Percentiles rank a stretch among this genome's conserved stretches.
These are phyloP conservation scores for Penicillium manginii DNA, from an alignment of 495 filamentous ascomycete species.

Conservation along the genomic window DNA sequence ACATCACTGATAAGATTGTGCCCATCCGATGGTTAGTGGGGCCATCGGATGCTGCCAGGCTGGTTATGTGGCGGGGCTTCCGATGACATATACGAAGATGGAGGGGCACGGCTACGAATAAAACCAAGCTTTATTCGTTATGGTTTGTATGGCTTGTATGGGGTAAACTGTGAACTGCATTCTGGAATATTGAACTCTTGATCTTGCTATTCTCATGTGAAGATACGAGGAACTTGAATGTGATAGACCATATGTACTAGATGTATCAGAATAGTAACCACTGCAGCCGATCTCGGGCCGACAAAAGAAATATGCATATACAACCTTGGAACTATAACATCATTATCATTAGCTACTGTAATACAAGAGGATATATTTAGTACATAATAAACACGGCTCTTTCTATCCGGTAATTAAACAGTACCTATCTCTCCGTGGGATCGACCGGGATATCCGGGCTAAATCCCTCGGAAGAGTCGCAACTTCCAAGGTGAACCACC, in stretches of 20 bases:
- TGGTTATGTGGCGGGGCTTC: slow-evolving; percentile 14
- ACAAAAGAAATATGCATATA: neutral
- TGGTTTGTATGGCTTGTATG: neutral
- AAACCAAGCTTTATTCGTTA: neutral
- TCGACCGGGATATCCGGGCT: slow-evolving; percentile 19
- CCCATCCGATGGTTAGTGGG: slow-evolving; percentile 20
- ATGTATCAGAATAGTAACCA: neutral
- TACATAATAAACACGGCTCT: no score
- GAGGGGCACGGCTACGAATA: neutral
- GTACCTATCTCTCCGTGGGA: neutral
- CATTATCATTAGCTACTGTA: neutral
- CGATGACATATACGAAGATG: slow-evolving; percentile 8
- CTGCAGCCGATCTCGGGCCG: neutral
- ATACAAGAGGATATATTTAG: no score
- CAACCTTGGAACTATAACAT: neutral
- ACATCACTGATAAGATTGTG: slow-evolving; percentile 7
- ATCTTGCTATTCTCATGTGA: no score
- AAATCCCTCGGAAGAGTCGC: slow-evolving; percentile 17
- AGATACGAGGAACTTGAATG: no score
- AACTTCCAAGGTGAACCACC: neutral
- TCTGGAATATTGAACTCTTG: no score
- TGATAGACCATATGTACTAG: neutral
- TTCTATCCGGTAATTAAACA: neutral
- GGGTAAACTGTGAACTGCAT: neutral
- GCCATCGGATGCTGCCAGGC: slow-evolving; percentile 23